phyloP scores from a whole-genome alignment of 2,329 filamentous ascomycete genomes.

The Mycosphaerelloides madeirae region DNA sequence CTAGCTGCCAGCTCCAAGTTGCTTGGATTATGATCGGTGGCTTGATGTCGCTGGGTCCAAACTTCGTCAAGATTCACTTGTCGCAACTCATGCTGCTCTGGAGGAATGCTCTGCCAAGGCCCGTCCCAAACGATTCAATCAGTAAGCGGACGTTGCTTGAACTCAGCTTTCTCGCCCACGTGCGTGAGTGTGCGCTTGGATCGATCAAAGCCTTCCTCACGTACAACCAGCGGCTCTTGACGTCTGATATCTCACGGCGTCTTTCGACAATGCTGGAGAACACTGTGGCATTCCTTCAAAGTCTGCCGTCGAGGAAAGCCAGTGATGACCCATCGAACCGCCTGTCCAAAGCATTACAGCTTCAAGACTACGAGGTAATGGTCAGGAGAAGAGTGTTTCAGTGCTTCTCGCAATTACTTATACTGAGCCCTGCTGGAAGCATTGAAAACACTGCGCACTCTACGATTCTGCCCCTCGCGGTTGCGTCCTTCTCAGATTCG shows the following conservation, averaged over 20 bases:
- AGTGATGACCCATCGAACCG: constrained; percentile 82
- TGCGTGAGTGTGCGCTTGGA: constrained; percentile 87
- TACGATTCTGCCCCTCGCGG: constrained; percentile 81
- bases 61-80: constrained; percentile 97
- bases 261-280: constrained; percentile 94
- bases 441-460: constrained; percentile 85
- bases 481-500: constrained; percentile 88
- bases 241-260: constrained; percentile 87
- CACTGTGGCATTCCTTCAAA: constrained; percentile 82
- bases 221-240: constrained; percentile 87
- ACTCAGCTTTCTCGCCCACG: constrained; percentile 87
- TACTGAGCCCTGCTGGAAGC: constrained; percentile 77
- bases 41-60: constrained; percentile 91
- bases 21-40: constrained; percentile 97
- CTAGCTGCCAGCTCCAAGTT: constrained; percentile 92
- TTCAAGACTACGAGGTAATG: constrained; percentile 89
- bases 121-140: constrained; percentile 86
- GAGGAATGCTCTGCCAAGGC: constrained; percentile 95
- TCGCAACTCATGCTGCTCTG: constrained; percentile 88
- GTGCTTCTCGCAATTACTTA: constrained; percentile 88
- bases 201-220: constrained; percentile 89
- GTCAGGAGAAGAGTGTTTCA: constrained; percentile 88
- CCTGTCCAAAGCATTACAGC: constrained; percentile 76
- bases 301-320: constrained; percentile 74
- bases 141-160: constrained; percentile 79